A percentile compares a stretch with the other conserved stretches of the same genome.
phyloP scores from a whole-genome alignment of 2,329 filamentous ascomycete species.

The Ophiocordyceps unilateralis region DNA sequence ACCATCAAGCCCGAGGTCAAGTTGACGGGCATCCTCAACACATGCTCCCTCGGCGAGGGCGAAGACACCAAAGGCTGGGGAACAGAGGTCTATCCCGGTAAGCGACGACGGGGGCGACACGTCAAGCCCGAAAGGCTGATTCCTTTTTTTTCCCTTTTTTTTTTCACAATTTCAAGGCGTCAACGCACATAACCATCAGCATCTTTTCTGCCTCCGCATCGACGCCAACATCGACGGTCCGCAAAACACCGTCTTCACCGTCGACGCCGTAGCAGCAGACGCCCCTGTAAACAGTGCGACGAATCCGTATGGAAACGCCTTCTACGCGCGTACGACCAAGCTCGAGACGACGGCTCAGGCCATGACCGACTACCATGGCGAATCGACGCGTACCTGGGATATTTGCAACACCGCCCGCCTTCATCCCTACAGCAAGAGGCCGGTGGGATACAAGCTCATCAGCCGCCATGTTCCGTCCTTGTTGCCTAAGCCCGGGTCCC shows the following conservation, averaged over 20 bases:
- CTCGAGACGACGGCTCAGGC: conserved; percentile 8
- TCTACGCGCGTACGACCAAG: conserved; percentile 25
- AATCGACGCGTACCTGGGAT: conserved; percentile 11
- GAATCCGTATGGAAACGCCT: conserved; percentile 61
- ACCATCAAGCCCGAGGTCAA: conserved; percentile 45
- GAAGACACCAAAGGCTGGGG: conserved; percentile 26
- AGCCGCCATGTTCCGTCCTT: conserved; percentile 28
- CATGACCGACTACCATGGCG: conserved; percentile 9
- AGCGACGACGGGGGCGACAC: no score
- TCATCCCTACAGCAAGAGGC: conserved; percentile 23
- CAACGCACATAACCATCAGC: conserved; percentile 52
- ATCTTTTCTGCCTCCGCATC: conserved; percentile 50
- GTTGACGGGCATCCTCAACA: conserved; percentile 30
- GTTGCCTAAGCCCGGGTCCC: conserved; percentile 21
- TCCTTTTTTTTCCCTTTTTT: no score
- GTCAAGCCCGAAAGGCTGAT: no score
- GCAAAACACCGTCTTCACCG: conserved; percentile 49
- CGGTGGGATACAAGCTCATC: conserved; percentile 28
- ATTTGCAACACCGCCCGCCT: conserved; percentile 24
- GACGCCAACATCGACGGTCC: conserved; percentile 48
- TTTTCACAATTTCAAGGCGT: no score
- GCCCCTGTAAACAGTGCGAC: conserved; percentile 48
- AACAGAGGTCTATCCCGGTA: conserved; percentile 33
- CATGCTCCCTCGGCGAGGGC: conserved; percentile 22
- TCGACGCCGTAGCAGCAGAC: conserved; percentile 44